A percentile compares a stretch with the other conserved stretches of the same genome.
phyloP scores from a whole-genome alignment of 768 basidiomycete genomes.

The Lactifluus piperatus region DNA sequence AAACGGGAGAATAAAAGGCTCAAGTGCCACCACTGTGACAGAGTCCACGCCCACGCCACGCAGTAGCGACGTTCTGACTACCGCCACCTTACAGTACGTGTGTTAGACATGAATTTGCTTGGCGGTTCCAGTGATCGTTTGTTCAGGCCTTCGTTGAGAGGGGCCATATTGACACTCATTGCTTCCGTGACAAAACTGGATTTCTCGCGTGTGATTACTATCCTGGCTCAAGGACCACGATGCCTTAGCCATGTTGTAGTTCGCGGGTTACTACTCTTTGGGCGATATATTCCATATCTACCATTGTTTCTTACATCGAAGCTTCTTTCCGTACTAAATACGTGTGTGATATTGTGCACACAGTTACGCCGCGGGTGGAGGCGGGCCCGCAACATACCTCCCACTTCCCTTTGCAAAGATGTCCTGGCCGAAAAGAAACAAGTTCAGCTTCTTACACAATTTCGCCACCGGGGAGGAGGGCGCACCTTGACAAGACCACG shows the following conservation, averaged over 20 bases:
- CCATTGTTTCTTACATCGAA: background rate
- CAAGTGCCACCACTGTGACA: background rate
- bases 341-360: background rate
- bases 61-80: too few species aligned
- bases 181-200: too few species aligned
- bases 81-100: too few species aligned
- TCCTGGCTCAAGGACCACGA: background rate
- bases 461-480: background rate
- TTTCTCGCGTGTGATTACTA: too few species aligned
- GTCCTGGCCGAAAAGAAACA: slow-evolving; percentile 28
- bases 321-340: background rate
- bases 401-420: slow-evolving; percentile 35
- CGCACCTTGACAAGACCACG: slow-evolving; percentile 58
- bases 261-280: background rate
- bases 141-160: too few species aligned
- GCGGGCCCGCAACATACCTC: slow-evolving; percentile 26
- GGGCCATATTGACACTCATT: too few species aligned
- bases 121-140: background rate
- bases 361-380: slow-evolving; percentile 10
- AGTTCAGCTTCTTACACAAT: background rate
- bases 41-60: background rate
- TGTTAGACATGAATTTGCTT: background rate
- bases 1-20: background rate
- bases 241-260: too few species aligned
- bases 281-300: background rate